Base-by-base conservation (phyloP, 2,329 filamentous ascomycete species). In the Colletotrichum abscissum region DNA sequence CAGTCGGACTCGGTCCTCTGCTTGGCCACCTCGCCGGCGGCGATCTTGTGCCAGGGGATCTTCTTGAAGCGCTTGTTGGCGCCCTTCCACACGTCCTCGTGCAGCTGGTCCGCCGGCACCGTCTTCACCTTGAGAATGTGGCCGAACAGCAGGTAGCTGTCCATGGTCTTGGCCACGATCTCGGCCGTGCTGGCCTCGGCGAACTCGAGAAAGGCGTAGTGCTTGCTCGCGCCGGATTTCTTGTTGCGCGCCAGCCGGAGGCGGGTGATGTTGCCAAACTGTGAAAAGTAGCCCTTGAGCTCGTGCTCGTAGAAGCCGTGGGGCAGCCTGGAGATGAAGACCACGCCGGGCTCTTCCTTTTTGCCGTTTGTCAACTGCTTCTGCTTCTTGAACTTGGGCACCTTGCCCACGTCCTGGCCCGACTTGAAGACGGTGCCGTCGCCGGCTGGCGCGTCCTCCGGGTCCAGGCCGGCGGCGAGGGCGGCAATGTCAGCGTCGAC, bases 221-320 rank as follows among this genome's bases (percentile, higher is more conserved):
- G 97, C 87, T 97, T 97, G 81, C 93, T 95, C 72, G 91, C 91
- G 69, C 97, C 97, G 1, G 95, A 98, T 82, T 93, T 93, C 84
- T 94, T 95, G 88, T 98, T 98, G 78, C 97, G 93, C 33, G 95
- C 97, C 57, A 99, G 62, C 8, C 73, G 69, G 70, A 98, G 88
- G 69, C 85, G 91, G 65, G 87, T 90, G 78, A 99, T 95, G 16
- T 90, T 87, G 77, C 97, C 97, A 78, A 99, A 99, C 83, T 99
- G 97, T 67, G 92, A 90, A 81, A 98, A 97, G 87, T 98, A 99
- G 76, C 92, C 91, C 78, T 91, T 92, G 93, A 99, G 97, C 85
- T 98, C 93, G 79, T 95, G 91, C 86, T 99, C 97, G 88, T 96
- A 98, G 90, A 99, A 99, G 85, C 97, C 86, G 84, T 97, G 94